Evolutionary conservation across 1,284 basidiomycete genomes (phyloP), one percentile per base, ranked within the genome.

Genomic region (Cutaneotrichosporon cyanovorans): DNA sequence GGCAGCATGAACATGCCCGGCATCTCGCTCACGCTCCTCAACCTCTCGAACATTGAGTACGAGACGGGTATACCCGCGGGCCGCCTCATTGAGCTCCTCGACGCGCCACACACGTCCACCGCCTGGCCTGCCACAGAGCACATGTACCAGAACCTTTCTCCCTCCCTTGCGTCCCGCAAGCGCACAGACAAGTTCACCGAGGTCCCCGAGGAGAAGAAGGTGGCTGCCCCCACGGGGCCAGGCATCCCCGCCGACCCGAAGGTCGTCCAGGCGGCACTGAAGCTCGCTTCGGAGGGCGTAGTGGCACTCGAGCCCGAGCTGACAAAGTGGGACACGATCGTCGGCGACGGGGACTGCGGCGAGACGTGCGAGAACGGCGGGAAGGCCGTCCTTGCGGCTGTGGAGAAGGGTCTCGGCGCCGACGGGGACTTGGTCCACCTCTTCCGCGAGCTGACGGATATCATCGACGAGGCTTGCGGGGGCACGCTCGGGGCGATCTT

Each of bases 1-100:
- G 74, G 74, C 25, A 69, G 66, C 36, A 73, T 76, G 64, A 76
- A 76, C 58, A 73, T 74, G 50, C 74, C 74, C 14, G 74, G 74
- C 37, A 71, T 75, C 51, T 68, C 66, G 28, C 59, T 76, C 45
- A 67, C 71, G 44, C 65, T 76, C 25, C 61, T 75, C 46, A 75
- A 76, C 59, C 66, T 75, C 45, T 70, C 56, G 56, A 72, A 57
- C 45, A 61, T 71, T 48, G 41, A 65, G 45, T 38, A 44, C 32
- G 60, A 62, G n/a, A 48, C 53, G 2, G 56, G 53, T 18, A 41
- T 53, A n/a, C 37, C 41, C 9, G 57, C 57, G 8, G 55, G 62
- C 19, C 50, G 62, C 47, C 53, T 76, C n/a, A 57, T 76, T 21
- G 59, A 62, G 46, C 61, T 74, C 19, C 59, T 75, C 23, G 74